Base-by-base conservation (phyloP, 2,329 filamentous ascomycete species). In the Fusarium verrucosum region DNA sequence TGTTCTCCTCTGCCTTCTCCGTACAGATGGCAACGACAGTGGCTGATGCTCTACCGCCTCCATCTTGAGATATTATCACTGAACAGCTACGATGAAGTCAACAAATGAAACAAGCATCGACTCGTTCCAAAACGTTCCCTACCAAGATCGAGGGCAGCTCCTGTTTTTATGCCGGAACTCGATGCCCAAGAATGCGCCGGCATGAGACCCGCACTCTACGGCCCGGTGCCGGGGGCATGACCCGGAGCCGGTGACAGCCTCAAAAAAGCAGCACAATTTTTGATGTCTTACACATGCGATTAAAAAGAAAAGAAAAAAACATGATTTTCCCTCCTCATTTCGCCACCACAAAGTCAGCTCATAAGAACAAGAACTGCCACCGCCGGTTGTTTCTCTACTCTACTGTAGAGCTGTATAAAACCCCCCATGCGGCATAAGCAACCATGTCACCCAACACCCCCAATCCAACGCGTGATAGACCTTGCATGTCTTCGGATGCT, bases 191-290 rank as follows among this genome's bases (percentile, higher is more conserved):
- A 40, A 58, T 50, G 30, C 25, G 20, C 52, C 42, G 36, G 37
- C 25, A 43, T 42, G 28, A 51, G 23, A n/a, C n/a, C 42, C 20
- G 25, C 26, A 22, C 16, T 19, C 41, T 14, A 51, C 54, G 54
- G 56, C 44, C 56, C 56, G 56, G 54, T 43, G 26, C 54, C 44
- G 56, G 54, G n/a, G 17, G 32, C 30, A 40, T 50, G 22, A 58
- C n/a, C 54, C 54, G 54, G 54, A 16, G 20, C 23, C 54, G 30
- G 33, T 13, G 37, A 40, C 19, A n/a, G 56, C 37, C 45, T 53
- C 45, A 53, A 53, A 36, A 53, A 36, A 19, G 25, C 16, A 25
- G 13, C 17, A 28, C 9, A 10, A 8, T 26, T 11, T 28, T 32
- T 17, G 16, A 50, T 32, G 28, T 10, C 19, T 13, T n/a, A 22